These are phyloP conservation scores for Moesziomyces globuligerus DNA, from an alignment of 1,284 basidiomycete species.

Conservation along the genomic window DNA sequence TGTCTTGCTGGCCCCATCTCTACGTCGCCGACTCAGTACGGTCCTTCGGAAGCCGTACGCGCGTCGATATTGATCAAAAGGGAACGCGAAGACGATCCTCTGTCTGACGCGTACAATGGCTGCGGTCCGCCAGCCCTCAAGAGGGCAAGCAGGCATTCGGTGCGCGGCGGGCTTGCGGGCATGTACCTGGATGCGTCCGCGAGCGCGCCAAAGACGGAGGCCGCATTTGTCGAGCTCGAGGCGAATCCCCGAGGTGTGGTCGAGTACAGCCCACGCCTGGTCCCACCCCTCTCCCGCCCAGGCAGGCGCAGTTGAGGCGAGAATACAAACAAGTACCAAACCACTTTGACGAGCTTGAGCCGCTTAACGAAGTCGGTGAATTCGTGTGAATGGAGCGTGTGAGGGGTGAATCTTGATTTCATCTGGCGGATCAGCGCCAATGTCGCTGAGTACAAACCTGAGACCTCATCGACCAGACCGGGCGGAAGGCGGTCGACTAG, in stretches of 20 bases:
- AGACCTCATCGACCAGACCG: no score
- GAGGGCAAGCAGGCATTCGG: no score
- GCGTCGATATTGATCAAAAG: conserved; percentile 1
- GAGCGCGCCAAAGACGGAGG: conserved; percentile 1
- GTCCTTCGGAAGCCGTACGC: background rate
- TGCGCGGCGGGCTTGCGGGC: no score
- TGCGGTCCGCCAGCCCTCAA: no score
- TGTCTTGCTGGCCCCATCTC: background rate
- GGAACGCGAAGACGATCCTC: conserved; percentile 10
- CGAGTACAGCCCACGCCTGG: background rate
- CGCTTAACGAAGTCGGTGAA: no score
- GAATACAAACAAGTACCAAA: background rate
- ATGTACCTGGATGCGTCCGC: background rate
- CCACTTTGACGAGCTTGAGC: conserved; percentile 5
- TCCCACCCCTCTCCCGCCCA: background rate
- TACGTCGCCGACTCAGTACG: background rate
- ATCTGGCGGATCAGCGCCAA: no score
- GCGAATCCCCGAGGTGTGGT: background rate
- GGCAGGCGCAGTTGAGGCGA: background rate
- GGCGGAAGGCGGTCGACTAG: background rate
- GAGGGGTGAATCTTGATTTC: no score
- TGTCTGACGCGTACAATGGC: no score
- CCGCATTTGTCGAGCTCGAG: conserved; percentile 1
- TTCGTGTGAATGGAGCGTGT: no score
- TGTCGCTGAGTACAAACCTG: no score